Base-by-base conservation (phyloP, 1,139 yeast species). In the Spathaspora jeffriesii region DNA sequence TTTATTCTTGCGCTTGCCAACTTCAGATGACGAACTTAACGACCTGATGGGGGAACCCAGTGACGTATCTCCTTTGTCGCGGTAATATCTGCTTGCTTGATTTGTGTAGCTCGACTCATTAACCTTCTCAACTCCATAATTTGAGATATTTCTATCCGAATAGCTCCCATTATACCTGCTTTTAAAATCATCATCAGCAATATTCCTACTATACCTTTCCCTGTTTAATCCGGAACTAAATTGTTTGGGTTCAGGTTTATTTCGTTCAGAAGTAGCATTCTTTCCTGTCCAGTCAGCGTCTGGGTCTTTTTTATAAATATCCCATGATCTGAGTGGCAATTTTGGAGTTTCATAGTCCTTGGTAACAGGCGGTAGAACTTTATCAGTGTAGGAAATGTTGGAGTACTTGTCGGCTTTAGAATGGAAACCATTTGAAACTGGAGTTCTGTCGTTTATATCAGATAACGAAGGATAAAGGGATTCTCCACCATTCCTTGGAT, bases 31-130 rank as follows among this genome's bases (percentile, higher is more conserved):
- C 2, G 40, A 22, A 22, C 43, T 48, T 18, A 56, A 34, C n/a
- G 53, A 38, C 39, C 45, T 56, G 1, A 56, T 55, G 0, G 62
- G 61, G 4, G 58, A 54, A 13, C 36, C 46, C 21, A 41, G 21
- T 2, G n/a, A 11, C 6, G 32, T 18, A 31, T 27, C 20, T 20
- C 21, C 21, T 34, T 18, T 34, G 36, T 20, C 17, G 32, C 3
- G 4, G 20, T 34, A 34, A 18, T 34, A 9, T 18, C 38, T 32
- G 37, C 9, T n/a, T 31, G 23, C 18, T 18, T 22, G 14, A 10
- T 18, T 31, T 6, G 32, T 14, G 17, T 30, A 30, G 21, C 6
- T 31, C 36, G 11, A 18, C 14, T 34, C n/a, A 18, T 34, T 14
- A 17, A 17, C 23, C 14, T 13, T 34, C 17, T 34, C 38, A 17